A percentile compares a stretch with the other conserved stretches of the same genome.
Evolutionary conservation across 2,329 filamentous ascomycete species (phyloP).

Genomic region (Apiospora aurea): DNA sequence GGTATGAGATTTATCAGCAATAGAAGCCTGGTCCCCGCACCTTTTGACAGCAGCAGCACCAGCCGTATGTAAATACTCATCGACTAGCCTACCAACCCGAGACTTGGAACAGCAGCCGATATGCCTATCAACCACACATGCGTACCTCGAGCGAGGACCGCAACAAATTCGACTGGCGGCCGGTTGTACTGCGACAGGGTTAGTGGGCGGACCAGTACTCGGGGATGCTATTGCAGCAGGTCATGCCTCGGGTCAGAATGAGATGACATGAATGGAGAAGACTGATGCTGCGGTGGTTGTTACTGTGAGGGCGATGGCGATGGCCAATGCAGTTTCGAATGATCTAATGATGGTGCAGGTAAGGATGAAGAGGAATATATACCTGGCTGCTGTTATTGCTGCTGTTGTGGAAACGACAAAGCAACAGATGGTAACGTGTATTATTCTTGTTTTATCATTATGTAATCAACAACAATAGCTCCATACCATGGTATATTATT

Average conservation of each 20-base stretch:
- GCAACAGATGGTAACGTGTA: no score
- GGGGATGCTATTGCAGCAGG: no score
- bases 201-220: not conserved
- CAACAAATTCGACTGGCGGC: not conserved
- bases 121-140: not conserved
- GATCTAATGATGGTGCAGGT: no score
- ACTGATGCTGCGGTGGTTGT: not conserved
- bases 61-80: not conserved
- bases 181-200: not conserved
- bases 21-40: no score
- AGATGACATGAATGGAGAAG: not conserved
- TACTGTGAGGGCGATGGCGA: not conserved
- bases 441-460: no score
- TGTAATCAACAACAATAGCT: no score
- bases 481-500: not conserved
- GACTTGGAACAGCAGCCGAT: not conserved
- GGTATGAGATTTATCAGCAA: no score
- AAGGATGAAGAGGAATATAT: not conserved
- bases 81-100: not conserved
- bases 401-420: no score
- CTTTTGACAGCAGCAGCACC: no score
- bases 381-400: not conserved
- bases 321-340: no score
- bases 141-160: not conserved
- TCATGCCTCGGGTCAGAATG: not conserved